Evolutionary conservation across 192 early-diverging fungal genomes (phyloP).

Genomic region (Coemansia pectinata): DNA sequence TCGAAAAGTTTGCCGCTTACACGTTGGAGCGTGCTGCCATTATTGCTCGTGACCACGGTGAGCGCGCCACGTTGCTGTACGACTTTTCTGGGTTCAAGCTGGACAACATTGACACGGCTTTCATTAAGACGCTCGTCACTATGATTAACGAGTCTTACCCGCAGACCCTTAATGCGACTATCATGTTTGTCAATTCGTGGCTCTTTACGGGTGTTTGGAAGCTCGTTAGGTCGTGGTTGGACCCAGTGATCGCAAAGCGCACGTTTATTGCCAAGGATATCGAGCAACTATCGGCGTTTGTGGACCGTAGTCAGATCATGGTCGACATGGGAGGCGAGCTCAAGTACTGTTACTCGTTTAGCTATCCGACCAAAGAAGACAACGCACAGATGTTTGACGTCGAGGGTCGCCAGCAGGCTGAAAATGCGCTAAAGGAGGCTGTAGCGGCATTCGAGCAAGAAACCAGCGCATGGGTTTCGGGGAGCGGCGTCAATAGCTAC

Average conservation of each 20-base stretch:
- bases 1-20: constrained; percentile 24
- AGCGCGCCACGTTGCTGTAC: constrained; percentile 63
- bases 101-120: constrained; percentile 70
- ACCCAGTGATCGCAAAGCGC: constrained; percentile 81
- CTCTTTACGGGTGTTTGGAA: constrained; percentile 83
- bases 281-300: constrained; percentile 60
- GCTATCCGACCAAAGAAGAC: constrained; percentile 52
- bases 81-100: constrained; percentile 72
- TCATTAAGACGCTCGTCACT: constrained; percentile 74
- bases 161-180: constrained; percentile 68
- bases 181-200: constrained; percentile 85
- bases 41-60: constrained; percentile 33
- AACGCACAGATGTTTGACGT: constrained; percentile 57
- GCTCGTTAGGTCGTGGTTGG: constrained; percentile 75
- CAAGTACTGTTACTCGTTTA: constrained; percentile 58
- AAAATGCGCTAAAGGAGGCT: constrained; percentile 38
- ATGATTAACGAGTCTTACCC: constrained; percentile 84
- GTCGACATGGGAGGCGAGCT: constrained; percentile 62
- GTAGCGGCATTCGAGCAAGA: constrained; percentile 42
- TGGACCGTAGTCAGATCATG: constrained; percentile 62
- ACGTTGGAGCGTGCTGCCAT: constrained; percentile 29
- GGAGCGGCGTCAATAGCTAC: constrained; percentile 1
- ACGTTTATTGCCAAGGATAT: constrained; percentile 70
- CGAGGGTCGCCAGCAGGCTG: constrained; percentile 41
- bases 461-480: constrained; percentile 50